Evolutionary conservation across 2,329 filamentous ascomycete species (phyloP), one percentile per base, ranked within the genome.

Genomic region (Sclerotinia subarctica): DNA sequence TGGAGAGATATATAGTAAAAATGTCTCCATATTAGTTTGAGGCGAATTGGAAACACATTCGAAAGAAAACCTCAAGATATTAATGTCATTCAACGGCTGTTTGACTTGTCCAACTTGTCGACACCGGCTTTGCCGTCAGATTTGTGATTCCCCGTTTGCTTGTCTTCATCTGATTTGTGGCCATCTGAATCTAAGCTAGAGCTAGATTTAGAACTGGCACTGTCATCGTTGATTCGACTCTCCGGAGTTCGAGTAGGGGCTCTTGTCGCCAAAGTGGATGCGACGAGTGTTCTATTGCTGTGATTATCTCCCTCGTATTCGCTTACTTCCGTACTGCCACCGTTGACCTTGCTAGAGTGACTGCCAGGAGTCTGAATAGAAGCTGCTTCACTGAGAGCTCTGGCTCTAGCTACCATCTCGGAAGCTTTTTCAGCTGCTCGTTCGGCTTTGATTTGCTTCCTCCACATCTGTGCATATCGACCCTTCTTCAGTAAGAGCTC

Each of bases 401-500:
- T 74, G 0, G 76, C 76, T 63, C 74, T 76, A 4, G 74, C 76
- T 19, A 74, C 71, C 26, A 72, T 69, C 24, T 73, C 69, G 11
- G 71, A 72, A 46, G 86, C 87, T 75, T 88, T 84, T 67, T 86
- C 84, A 3, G 86, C 86, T 7, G 90, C 91, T 71, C 85, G 85
- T 76, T 94, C 90, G 2, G 91, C 91, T 69, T 90, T 86, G 71
- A 91, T 93, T 78, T 97, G 93, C 79, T 94, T 94, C 71, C 89
- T 88, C 93, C 93, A 97, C 88, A 97, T 94, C 69, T 88, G 86
- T 71, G 74, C 86, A 76, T 97, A 97, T 69, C 88, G 87, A 17
- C 92, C 92, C 42, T 87, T 87, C 59, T 85, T 81, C 2, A 83
- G 83, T 6, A 96, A 82, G 4, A 97, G 83, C 73, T 94, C 88